These are phyloP conservation scores for Penicillium aurantiogriseum DNA, from an alignment of 2,329 filamentous ascomycete genomes.

Conservation along the genomic window DNA sequence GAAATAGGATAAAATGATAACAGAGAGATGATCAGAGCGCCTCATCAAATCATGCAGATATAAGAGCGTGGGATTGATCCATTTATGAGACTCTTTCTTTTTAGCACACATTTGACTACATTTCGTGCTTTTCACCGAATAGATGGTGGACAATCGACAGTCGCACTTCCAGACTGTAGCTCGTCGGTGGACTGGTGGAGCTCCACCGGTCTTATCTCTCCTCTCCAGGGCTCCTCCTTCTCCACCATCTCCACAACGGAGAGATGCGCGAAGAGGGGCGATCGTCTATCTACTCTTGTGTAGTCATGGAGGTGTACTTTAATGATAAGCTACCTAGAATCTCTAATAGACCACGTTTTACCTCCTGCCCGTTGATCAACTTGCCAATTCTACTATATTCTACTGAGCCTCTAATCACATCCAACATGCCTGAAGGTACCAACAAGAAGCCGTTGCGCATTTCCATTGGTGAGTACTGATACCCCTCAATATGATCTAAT, in stretches of 20 bases:
- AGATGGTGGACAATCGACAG: neutral
- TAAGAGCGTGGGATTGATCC: neutral
- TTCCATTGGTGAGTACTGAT: neutral
- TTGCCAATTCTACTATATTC: neutral
- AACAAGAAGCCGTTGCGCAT: neutral
- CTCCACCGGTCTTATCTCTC: constrained; percentile 7
- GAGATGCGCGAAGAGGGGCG: neutral
- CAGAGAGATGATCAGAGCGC: neutral
- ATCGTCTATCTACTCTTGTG: neutral
- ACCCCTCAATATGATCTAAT: neutral
- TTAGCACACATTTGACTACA: neutral
- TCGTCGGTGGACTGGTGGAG: constrained; percentile 2
- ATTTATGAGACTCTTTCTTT: constrained; percentile 1
- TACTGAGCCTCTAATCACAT: neutral
- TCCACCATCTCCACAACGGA: constrained; percentile 8
- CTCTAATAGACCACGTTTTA: neutral
- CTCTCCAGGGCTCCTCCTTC: no score
- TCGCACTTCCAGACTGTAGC: neutral
- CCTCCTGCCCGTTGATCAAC: neutral
- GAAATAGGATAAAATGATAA: neutral
- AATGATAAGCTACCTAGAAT: neutral
- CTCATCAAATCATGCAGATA: neutral
- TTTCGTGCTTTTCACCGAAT: neutral
- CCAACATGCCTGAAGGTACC: constrained; percentile 2
- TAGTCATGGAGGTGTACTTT: neutral